Base-by-base conservation (phyloP, 169 alveolate genomes). In the Cryptosporidium tyzzeri region DNA sequence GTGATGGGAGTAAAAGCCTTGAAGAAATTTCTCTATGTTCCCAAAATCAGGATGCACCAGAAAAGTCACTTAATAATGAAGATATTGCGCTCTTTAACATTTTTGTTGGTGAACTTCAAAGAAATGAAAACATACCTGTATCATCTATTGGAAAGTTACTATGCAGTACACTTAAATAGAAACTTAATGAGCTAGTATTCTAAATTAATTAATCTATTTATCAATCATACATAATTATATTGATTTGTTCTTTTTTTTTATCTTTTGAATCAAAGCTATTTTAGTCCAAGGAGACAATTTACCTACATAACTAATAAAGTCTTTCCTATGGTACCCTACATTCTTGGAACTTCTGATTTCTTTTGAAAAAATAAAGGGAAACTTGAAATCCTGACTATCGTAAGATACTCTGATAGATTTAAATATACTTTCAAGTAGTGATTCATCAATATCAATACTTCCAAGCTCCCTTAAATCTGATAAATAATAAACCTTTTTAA, bases 251-350 rank as follows among this genome's bases (percentile, higher is more conserved):
- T 48, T 48, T n/a, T 23, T 37, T 9, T 7, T 53, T 33, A 35
- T 62, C 6, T 65, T 80, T 62, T 80, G 89, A 1, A 21, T 39
- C 31, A 80, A 9, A 26, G 75, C 61, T 21, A 62, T 14, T 44
- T 62, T 80, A n/a, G 65, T 80, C 89, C 89, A 80, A 16, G 89
- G 89, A 10, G 89, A 80, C 21, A 80, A 55, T 37, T 26, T 80
- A n/a, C 89, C 89, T 26, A 45, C 65, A 26, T 45, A 29, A 21
- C 59, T 45, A 9, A 70, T 70, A 44, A 41, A 70, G 65, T 41
- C 59, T 45, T 61, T 70, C 44, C 65, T 70, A 44, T 45, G 12
- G 41, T n/a, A 18, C 4, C 53, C 23, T 55, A 3, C 18, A 29
- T 59, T 12, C 41, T 29, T n/a, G 21, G 58, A 3, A 31, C 29